Percentiles rank a stretch among this genome's conserved stretches.
Conservation (phyloP, 306 rosid genomes). For the Quercus berberidifolia region DNA sequence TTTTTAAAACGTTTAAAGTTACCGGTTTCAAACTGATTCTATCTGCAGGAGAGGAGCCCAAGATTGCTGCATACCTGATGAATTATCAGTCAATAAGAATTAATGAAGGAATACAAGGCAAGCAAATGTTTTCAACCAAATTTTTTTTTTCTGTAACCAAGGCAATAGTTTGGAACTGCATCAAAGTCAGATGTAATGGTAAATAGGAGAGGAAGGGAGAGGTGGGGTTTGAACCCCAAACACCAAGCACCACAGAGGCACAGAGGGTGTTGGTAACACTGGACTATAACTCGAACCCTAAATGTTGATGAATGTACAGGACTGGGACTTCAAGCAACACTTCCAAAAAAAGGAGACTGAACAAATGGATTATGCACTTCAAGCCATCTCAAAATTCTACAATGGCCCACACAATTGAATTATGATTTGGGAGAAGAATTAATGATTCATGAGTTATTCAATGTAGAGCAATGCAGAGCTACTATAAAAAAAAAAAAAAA, state of each 20-base stretch:
- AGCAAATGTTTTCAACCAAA: conserved; percentile 1
- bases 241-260: too few species aligned
- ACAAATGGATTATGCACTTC: conserved; percentile 5
- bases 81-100: conserved; percentile 20
- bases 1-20: neutral
- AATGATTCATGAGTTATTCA: neutral
- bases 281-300: too few species aligned
- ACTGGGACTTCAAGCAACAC: neutral
- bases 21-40: conserved; percentile 76
- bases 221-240: too few species aligned
- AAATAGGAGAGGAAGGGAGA: too few species aligned
- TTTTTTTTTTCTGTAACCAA: neutral
- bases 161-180: neutral
- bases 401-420: conserved; percentile 8
- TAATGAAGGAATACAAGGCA: conserved; percentile 3
- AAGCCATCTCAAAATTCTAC: conserved; percentile 6
- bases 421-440: neutral
- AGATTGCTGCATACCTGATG: conserved; percentile 87
- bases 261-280: too few species aligned
- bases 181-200: neutral
- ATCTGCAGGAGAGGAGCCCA: conserved; percentile 72
- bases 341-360: conserved; percentile 11
- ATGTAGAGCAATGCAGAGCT: neutral
- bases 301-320: neutral
- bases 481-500: too few species aligned